A percentile compares a stretch with the other conserved stretches of the same genome.
phyloP scores from a whole-genome alignment of 768 basidiomycete species.

The Dictyophora rubrovolvata region DNA sequence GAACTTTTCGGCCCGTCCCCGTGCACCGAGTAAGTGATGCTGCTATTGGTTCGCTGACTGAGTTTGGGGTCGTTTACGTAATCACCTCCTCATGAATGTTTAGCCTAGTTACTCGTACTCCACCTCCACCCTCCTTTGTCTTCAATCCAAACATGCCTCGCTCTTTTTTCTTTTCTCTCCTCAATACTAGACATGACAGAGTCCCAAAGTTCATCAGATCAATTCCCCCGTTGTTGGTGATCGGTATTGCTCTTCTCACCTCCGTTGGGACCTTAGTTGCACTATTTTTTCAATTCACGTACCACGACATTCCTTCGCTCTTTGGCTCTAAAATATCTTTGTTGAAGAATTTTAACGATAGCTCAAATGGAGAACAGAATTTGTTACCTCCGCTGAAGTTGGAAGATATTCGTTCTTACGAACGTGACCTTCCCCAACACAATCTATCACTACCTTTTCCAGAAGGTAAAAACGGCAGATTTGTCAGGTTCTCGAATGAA shows the following conservation, averaged over 20 bases:
- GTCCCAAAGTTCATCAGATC: too few species aligned
- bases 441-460: constrained; percentile 16
- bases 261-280: background rate
- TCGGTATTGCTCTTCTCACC: background rate
- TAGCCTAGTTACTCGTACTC: too few species aligned
- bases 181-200: too few species aligned
- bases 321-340: background rate
- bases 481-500: constrained; percentile 43
- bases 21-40: too few species aligned
- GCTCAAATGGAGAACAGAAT: background rate
- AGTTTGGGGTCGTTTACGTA: too few species aligned
- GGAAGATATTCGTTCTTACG: constrained; percentile 25
- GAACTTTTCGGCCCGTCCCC: too few species aligned
- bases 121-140: too few species aligned
- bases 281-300: background rate
- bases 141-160: too few species aligned
- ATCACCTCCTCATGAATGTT: too few species aligned
- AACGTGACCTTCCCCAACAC: constrained; percentile 31
- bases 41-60: too few species aligned
- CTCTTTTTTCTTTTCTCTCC: too few species aligned
- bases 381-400: constrained; percentile 24
- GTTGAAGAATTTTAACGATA: background rate
- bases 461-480: constrained; percentile 19
- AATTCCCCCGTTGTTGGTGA: background rate
- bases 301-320: background rate